phyloP scores from a whole-genome alignment of 495 filamentous ascomycete genomes.

The Jackrogersella multiformis region DNA sequence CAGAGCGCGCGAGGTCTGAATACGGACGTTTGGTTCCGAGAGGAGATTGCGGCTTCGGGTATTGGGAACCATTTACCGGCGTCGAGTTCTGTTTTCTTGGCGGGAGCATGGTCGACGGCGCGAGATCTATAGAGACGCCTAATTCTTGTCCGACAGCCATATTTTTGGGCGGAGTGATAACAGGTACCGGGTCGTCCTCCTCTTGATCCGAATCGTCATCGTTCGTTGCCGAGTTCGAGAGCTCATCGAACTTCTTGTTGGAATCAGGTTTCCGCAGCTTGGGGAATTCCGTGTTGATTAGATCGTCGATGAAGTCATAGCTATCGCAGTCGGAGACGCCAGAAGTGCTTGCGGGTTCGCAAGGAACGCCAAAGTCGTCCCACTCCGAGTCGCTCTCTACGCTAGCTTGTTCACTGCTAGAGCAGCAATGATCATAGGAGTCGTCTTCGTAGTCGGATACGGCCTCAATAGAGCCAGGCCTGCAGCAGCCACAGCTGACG shows the following conservation, averaged over 20 bases:
- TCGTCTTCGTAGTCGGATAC: neutral
- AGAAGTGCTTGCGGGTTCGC: neutral
- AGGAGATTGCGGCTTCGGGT: neutral
- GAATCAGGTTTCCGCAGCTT: conserved; percentile 13
- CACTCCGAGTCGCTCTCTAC: conserved; percentile 25
- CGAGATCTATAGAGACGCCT: neutral
- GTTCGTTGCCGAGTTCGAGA: too few relatives aligned
- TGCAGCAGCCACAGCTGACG: conserved; percentile 5
- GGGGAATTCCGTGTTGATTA: conserved; percentile 32
- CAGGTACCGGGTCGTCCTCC: conserved; percentile 13
- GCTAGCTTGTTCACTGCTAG: neutral
- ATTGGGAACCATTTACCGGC: too few relatives aligned
- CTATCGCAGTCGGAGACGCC: neutral
- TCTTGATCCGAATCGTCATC: neutral
- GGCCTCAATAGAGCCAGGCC: conserved; percentile 1
- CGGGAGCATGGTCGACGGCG: neutral
- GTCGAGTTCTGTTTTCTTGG: neutral
- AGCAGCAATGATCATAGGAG: neutral
- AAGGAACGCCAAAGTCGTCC: conserved; percentile 31
- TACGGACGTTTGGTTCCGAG: conserved; percentile 2
- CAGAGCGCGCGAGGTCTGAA: neutral
- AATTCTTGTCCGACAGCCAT: conserved; percentile 23
- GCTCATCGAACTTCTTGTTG: too few relatives aligned
- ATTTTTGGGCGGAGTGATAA: conserved; percentile 39
- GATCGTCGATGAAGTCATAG: conserved; percentile 30